These are phyloP conservation scores for Arthroderma sp. DNA, from an alignment of 2,329 filamentous ascomycete species.

Conservation along the genomic window DNA sequence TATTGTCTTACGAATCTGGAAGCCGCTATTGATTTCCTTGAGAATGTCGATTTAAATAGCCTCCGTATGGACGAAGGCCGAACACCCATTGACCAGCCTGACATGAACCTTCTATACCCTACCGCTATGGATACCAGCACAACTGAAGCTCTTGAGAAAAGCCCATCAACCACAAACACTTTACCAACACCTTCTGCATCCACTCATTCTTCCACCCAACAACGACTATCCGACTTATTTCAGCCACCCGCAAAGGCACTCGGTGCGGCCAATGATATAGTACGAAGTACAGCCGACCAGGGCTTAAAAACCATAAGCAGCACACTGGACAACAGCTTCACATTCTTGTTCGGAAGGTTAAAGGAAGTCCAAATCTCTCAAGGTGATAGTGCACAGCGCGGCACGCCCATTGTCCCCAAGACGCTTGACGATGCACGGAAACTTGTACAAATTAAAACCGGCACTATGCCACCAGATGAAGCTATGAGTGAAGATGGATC, in stretches of 20 bases:
- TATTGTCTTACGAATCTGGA: conserved; percentile 96
- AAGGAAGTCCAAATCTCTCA: conserved; percentile 52
- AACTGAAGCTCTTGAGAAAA: conserved; percentile 6
- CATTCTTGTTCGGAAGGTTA: conserved; percentile 78
- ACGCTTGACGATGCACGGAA: conserved; percentile 88
- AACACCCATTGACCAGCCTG: background rate
- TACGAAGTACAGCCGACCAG: conserved; percentile 81
- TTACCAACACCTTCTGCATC: conserved; percentile 18
- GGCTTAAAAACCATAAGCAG: conserved; percentile 83
- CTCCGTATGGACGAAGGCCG: conserved; percentile 61
- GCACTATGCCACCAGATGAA: conserved; percentile 38
- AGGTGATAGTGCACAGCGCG: conserved; percentile 33
- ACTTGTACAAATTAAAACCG: conserved; percentile 52
- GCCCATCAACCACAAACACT: conserved; percentile 18
- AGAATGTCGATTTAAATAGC: conserved; percentile 87
- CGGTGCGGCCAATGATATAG: conserved; percentile 69
- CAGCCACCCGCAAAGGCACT: conserved; percentile 73
- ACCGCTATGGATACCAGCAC: conserved; percentile 11
- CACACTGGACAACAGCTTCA: conserved; percentile 84
- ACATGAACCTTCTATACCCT: conserved; percentile 15
- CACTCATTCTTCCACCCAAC: conserved; percentile 46
- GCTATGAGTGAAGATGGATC: conserved; percentile 42
- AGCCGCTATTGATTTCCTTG: conserved; percentile 83
- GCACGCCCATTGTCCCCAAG: conserved; percentile 57
- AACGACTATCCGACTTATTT: conserved; percentile 72